Evolutionary conservation across 352 stramenopile species (phyloP).

Genomic region (Globisporangium paroecandrum): DNA sequence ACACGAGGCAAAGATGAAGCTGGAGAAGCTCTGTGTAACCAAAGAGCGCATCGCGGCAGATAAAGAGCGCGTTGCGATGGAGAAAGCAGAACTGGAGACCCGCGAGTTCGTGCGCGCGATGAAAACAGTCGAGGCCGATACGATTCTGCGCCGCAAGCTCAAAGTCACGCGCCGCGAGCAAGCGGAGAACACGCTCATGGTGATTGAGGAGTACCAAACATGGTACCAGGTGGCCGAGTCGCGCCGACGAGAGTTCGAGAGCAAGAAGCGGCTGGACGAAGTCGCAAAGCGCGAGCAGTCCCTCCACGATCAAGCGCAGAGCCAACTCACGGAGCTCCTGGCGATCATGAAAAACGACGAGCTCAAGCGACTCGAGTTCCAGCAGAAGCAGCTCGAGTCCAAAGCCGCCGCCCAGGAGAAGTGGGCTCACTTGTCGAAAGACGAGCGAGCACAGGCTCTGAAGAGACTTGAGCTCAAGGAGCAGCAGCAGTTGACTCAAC

Average conservation of each 20-base stretch:
- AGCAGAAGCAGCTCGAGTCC: constrained; percentile 21
- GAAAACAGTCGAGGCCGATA: constrained; percentile 31
- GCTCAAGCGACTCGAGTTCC: constrained; percentile 27
- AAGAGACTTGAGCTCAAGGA: constrained; percentile 22
- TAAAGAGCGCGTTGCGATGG: constrained; percentile 38
- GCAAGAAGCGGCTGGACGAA: constrained; percentile 28
- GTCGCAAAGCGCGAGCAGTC: constrained; percentile 35
- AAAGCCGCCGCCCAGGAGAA: constrained; percentile 25
- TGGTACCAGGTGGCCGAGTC: constrained; percentile 47
- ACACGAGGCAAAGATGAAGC: constrained; percentile 17
- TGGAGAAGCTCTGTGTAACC: constrained; percentile 12
- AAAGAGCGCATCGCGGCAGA: constrained; percentile 33
- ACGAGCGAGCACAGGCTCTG: constrained; percentile 24
- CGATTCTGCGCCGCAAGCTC: constrained; percentile 28
- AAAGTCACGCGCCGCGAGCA: constrained; percentile 32
- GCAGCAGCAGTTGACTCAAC: constrained; percentile 16
- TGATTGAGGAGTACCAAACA: constrained; percentile 54
- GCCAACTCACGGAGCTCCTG: constrained; percentile 25
- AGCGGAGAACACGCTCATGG: constrained; percentile 45
- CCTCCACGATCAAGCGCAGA: constrained; percentile 27
- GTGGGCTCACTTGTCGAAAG: constrained; percentile 28
- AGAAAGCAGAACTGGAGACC: constrained; percentile 40
- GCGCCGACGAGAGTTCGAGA: constrained; percentile 30
- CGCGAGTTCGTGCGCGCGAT: constrained; percentile 43
- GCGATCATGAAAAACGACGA: constrained; percentile 26